Conservation (phyloP, 495 filamentous ascomycete genomes). For the Aspergillus nidulans region DNA sequence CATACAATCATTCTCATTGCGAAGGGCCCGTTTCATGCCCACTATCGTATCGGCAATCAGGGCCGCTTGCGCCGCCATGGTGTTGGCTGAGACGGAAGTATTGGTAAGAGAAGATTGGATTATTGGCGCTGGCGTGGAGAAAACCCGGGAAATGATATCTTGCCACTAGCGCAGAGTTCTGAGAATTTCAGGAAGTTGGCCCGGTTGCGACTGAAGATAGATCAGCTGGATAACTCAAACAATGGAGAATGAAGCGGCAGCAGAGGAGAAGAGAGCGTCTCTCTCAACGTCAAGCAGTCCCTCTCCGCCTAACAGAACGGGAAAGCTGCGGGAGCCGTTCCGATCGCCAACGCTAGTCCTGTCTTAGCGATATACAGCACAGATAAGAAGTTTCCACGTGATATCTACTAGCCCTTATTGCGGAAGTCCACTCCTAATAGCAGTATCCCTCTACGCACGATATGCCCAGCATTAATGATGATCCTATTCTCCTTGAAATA, state of each 20-base stretch:
- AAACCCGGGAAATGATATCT: neutral
- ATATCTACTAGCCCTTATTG: too few species aligned
- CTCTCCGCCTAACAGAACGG: conserved; percentile 25
- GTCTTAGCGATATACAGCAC: conserved; percentile 24
- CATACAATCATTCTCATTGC: conserved; percentile 57
- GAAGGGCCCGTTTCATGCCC: conserved; percentile 69
- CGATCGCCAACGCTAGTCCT: conserved; percentile 33
- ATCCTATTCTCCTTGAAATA: too few species aligned
- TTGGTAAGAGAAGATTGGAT: conserved; percentile 1
- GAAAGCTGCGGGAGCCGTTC: conserved; percentile 27
- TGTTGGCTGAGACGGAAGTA: conserved; percentile 17
- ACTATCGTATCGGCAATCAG: conserved; percentile 69
- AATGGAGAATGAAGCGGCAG: neutral
- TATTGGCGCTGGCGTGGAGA: conserved; percentile 1
- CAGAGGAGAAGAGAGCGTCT: neutral
- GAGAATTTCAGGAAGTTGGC: neutral
- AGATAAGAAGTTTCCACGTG: conserved; percentile 35
- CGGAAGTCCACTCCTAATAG: too few species aligned
- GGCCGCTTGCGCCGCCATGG: conserved; percentile 68
- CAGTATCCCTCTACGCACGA: too few species aligned
- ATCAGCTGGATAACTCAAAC: neutral
- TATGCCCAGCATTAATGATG: too few species aligned
- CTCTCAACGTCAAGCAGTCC: conserved; percentile 1
- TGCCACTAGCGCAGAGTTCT: neutral
- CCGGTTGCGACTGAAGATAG: neutral